Evolutionary conservation across 768 basidiomycete genomes (phyloP).

Genomic region (Suillus weaverae): DNA sequence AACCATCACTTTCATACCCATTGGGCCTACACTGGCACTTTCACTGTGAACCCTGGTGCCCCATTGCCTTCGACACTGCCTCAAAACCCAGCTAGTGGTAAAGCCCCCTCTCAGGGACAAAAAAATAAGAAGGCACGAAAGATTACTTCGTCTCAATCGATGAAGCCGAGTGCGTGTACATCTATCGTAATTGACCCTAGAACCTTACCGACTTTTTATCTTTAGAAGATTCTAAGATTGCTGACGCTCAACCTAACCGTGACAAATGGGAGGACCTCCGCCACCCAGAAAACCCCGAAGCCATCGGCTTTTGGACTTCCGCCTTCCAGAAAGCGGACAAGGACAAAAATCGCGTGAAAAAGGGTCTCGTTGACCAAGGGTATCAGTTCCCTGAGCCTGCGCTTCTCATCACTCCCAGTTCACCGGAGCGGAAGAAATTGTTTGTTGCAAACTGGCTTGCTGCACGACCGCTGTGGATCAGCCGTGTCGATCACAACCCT

Average conservation of each 20-base stretch:
- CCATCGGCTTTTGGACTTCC: neutral
- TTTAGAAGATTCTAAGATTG: neutral
- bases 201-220: neutral
- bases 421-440: neutral
- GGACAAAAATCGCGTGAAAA: neutral
- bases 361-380: no score
- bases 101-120: neutral
- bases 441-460: slow-evolving; percentile 16
- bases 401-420: no score
- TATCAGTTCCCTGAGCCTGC: no score
- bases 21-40: neutral
- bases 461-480: slow-evolving; percentile 8
- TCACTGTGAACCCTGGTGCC: neutral
- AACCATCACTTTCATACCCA: slow-evolving; percentile 4
- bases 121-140: neutral
- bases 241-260: neutral
- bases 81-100: neutral
- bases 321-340: neutral
- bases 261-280: slow-evolving; percentile 6
- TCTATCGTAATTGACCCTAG: neutral
- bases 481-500: slow-evolving; percentile 8
- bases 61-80: neutral
- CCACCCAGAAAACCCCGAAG: neutral
- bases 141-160: neutral
- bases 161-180: neutral